Evolutionary conservation across 2,329 filamentous ascomycete genomes (phyloP), one percentile per base, ranked within the genome.

Genomic region (Pseudogymnoascus sp.): DNA sequence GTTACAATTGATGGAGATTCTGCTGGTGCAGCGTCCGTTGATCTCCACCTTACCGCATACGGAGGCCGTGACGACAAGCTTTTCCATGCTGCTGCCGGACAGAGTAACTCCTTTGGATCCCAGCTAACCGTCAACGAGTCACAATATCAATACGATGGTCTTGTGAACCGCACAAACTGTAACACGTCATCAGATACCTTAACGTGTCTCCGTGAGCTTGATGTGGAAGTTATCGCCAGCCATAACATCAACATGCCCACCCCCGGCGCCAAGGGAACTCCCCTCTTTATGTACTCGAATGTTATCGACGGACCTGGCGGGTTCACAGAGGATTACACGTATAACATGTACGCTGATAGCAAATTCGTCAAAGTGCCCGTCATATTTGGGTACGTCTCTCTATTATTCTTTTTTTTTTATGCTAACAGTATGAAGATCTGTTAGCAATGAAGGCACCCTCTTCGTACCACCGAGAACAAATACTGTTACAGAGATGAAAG

Each of bases 381-480:
- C 0, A 79, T 86, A 21, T 79, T 78, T 44, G 79, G 68, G 66
- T 68, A 65, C 31, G 66, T 64, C 9, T 42, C n/a, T 44, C 15
- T 29, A 10, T 6, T 35, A 10, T 15, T n/a, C 33, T 7, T 27
- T 33, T 13, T 12, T 51, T 10, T 48, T 39, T 15, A 4, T 36
- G n/a, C 60, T 42, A 58, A 35, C 4, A 17, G 15, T 17, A 9
- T 33, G 17, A 15, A 68, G 83, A 59, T 79, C 83, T 65, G 82
- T 82, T 71, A 84, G 83, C 3, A 84, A 90, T 71, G 87, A 87
- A 72, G 87, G 87, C 36, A 87, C 85, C 0, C 72, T 80, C 5
- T 89, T 88, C 69, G 79, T 81, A 0, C 84, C 85, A 0, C 69
- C 71, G 17, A 73, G 70, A 29, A 80, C 82, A 1, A 74, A 76